Base-by-base conservation (phyloP, 2,329 filamentous ascomycete genomes). In the Colletotrichum coccodes region DNA sequence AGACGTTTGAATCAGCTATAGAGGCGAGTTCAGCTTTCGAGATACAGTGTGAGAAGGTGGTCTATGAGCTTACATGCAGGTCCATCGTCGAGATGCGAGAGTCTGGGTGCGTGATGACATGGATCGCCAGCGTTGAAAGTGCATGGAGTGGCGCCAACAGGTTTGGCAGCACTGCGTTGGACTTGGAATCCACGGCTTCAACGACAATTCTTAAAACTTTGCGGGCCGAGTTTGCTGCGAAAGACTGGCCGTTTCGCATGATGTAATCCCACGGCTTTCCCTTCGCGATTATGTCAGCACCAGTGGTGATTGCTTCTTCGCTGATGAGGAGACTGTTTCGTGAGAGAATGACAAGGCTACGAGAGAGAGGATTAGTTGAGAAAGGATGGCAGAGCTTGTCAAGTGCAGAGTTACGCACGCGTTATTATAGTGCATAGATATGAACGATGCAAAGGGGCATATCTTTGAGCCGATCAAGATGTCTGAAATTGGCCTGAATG, bases 241-340 rank as follows among this genome's bases (percentile, higher is more conserved):
- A 44, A 1, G 61, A 64, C 21, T 58, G 65, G 14, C 61, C 65
- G 32, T 68, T 68, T 0, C 60, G 61, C 18, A 68, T 28, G 23
- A 68, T 68, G 1, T 65, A 68, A 14, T 64, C 65, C 65, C 65
- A 68, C 2, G 65, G 61, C 23, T 60, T 65, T 6, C 65, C 65
- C 28, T 60, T 68, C n/a, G 65, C 53, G 12, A 56, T 60, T 14
- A 60, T 50, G 47, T 68, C 36, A 21, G 61, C 65, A 26, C 60
- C 54, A 28, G 30, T 30, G 2, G 60, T 21, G 36, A 68, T 60
- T 1, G 54, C 65, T 21, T 68, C 65, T 21, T 68, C 61, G 42
- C 65, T 60, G 4, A 68, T 56, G n/a, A 68, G 61, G 3, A 68
- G 65, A 23, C 65, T 68, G 34, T 68, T 68, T 6, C 61, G 46